These are phyloP conservation scores for Trichoderma sp. DNA, from an alignment of 2,329 filamentous ascomycete species.

Conservation along the genomic window DNA sequence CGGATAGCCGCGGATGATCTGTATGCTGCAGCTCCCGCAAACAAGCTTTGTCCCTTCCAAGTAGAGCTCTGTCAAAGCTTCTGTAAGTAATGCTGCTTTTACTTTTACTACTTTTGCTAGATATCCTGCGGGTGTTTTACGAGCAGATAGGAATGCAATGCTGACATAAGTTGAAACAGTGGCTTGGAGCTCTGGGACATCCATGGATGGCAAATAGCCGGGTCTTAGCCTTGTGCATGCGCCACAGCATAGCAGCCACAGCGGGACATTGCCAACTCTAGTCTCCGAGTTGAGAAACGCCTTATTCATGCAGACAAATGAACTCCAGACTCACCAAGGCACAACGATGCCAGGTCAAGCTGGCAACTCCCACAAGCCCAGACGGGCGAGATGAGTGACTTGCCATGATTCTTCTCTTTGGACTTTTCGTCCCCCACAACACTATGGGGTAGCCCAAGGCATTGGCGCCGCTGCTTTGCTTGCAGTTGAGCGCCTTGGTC, in stretches of 20 bases:
- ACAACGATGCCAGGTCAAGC: background rate
- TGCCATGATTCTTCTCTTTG: background rate
- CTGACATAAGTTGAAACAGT: background rate
- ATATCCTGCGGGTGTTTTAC: background rate
- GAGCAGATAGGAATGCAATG: background rate
- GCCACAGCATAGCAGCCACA: constrained; percentile 23
- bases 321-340: constrained; percentile 16
- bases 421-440: background rate
- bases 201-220: background rate
- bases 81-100: background rate
- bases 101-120: background rate
- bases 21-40: background rate
- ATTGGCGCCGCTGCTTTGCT: background rate
- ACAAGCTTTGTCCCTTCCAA: background rate
- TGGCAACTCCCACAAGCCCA: constrained; percentile 5
- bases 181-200: background rate
- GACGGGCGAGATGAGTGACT: background rate
- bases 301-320: background rate
- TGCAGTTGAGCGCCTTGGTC: constrained; percentile 1
- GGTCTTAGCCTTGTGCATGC: background rate
- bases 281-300: constrained; percentile 17
- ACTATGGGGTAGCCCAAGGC: background rate
- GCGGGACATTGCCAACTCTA: constrained; percentile 25
- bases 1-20: background rate
- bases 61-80: background rate